Base-by-base conservation (phyloP, 2,329 filamentous ascomycete species). In the Colletotrichum theobromicola region DNA sequence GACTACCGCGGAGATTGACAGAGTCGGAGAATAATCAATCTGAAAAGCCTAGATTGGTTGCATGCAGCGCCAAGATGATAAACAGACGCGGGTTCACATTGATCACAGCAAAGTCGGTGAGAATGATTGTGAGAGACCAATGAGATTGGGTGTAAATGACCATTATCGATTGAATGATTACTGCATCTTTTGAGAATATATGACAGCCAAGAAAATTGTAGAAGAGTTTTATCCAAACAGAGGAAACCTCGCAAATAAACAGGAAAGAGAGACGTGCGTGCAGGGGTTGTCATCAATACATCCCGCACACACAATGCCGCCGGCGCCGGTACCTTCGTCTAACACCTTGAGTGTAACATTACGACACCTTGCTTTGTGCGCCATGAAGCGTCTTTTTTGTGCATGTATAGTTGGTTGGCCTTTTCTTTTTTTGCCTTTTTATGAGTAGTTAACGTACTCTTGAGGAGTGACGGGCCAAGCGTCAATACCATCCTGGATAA, bases 401-500 rank as follows among this genome's bases (percentile, higher is more conserved):
- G 34, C 30, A 34, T 21, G 34, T 21, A 28, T 67, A 18, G 26
- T 50, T n/a, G 46, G 26, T 37, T 32, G 16, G 30, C 21, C 32
- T 28, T 35, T 30, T 18, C 16, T 16, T 7, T 32, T 7, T 32
- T 28, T 5, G 4, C n/a, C 15, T 66, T 32, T 46, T 46, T 46
- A 69, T 24, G 32, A 15, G 70, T 75, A 75, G 35, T 69, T 30
- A 35, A 70, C 26, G 42, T 87, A 88, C 76, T 84, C 82, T 5
- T 77, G 63, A 4, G 87, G 87, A 24, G 87, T 79, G 7, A 67
- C 73, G 0, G 87, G 87, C 84, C 85, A 87, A 0, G 78, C 78
- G 65, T 88, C 87, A 1, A 87, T 69, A 0, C 85, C 87, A 62
- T 89, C 88, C 74, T 86, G 84, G 46, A 91, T 85, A 2, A 87